A percentile compares a stretch with the other conserved stretches of the same genome.
Evolutionary conservation across 1,139 yeast species (phyloP).

Genomic region (Fermentozyma sake): DNA sequence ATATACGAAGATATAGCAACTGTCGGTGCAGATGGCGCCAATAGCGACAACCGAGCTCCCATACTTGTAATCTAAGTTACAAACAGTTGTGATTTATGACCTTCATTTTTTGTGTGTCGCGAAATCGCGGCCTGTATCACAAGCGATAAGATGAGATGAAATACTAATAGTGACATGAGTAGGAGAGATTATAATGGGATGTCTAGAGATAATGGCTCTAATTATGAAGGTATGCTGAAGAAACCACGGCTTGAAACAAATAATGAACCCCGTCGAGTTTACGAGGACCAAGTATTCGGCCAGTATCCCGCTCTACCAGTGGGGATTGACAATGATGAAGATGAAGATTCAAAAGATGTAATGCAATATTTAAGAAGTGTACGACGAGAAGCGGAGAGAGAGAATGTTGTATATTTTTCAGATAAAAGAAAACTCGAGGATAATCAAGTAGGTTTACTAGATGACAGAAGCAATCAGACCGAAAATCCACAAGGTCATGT

Average conservation of each 20-base stretch:
- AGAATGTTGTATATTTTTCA: constrained; percentile 14
- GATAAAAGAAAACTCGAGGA: constrained; percentile 2
- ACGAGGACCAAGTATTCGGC: constrained; percentile 18
- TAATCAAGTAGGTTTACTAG: constrained; percentile 2
- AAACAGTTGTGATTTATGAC: too few species aligned
- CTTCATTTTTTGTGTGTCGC: too few species aligned
- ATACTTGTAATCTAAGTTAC: constrained; percentile 37
- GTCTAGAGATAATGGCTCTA: too few species aligned
- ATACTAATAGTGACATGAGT: too few species aligned
- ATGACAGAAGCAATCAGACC: too few species aligned
- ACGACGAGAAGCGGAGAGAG: constrained; percentile 27
- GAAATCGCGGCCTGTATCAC: too few species aligned
- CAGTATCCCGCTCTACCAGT: constrained; percentile 23
- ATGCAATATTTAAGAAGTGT: constrained; percentile 24
- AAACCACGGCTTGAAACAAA: too few species aligned
- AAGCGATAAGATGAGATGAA: too few species aligned
- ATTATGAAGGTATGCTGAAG: too few species aligned
- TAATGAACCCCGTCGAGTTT: too few species aligned
- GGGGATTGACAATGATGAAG: constrained; percentile 5
- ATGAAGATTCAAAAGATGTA: constrained; percentile 16
- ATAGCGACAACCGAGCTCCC: constrained; percentile 83
- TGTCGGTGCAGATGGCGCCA: constrained; percentile 89
- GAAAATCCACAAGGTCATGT: too few species aligned
- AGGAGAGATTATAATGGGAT: too few species aligned
- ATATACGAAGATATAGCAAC: constrained; percentile 89